Evolutionary conservation across 192 early-diverging fungal species (phyloP).

Genomic region (Oehlia diaphana): DNA sequence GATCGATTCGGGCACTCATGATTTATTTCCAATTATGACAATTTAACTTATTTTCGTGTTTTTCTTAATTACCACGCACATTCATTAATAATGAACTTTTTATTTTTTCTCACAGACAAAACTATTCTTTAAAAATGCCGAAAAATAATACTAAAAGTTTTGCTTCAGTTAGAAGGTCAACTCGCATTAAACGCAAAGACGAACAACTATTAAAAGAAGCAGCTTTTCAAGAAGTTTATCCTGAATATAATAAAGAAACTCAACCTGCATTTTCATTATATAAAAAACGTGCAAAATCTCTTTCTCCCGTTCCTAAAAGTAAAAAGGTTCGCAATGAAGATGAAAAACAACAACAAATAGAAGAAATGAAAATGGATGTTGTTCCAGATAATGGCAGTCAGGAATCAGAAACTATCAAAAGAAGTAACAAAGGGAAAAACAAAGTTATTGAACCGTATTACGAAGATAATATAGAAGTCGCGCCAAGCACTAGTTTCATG

Average conservation of each 20-base stretch:
- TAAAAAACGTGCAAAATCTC: background rate
- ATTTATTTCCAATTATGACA: too few relatives aligned
- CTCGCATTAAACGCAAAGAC: background rate
- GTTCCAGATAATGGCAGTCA: background rate
- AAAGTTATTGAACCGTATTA: background rate
- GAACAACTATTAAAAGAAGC: background rate
- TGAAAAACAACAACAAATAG: background rate
- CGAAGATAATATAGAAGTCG: background rate
- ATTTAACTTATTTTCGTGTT: background rate
- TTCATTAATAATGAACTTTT: background rate
- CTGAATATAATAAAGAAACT: background rate
- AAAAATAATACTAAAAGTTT: background rate
- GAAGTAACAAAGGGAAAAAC: background rate
- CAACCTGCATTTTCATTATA: background rate
- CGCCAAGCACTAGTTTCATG: background rate
- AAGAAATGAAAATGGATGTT: background rate
- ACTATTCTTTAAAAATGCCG: background rate
- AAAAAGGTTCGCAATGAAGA: background rate
- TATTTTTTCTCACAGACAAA: background rate
- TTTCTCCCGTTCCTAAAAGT: background rate
- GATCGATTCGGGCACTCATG: too few relatives aligned
- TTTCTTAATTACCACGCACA: background rate
- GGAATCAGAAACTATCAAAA: background rate
- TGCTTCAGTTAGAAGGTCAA: background rate
- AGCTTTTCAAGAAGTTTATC: background rate